Base-by-base conservation (phyloP, 176 grass and related monocot species). In the Microstegium vimineum region DNA sequence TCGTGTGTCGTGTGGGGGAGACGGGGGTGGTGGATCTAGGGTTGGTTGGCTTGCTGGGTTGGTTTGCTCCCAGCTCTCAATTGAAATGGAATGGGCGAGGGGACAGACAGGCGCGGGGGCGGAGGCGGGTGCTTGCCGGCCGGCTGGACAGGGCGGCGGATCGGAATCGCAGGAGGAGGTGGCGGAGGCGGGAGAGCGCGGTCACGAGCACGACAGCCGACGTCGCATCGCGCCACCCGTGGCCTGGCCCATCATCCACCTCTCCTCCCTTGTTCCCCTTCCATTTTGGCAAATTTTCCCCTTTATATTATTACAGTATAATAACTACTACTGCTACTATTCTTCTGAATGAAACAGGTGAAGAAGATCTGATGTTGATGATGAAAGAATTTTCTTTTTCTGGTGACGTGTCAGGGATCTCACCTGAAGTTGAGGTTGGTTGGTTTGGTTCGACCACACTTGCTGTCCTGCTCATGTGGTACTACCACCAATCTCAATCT, bases 11-110 rank as follows among this genome's bases (percentile, higher is more conserved):
- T 68, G 65, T 2, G 25, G 11, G 11, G 4, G 57, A 25, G 57
- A 25, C 9, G 37, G n/a, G 83, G n/a, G n/a, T n/a, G n/a, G 38
- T 72, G 84, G 88, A 90, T 90, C 88, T 86, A 82, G 87, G 78
- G 72, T 82, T 77, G 77, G 42, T 46, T 37, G 31, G 63, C 31
- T 64, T 27, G 6, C 28, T 31, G 56, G 59, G 71, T 33, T 52
- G 71, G 27, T 56, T 56, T 35, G 18, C 47, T 26, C 38, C 13
- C 26, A 25, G 22, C 6, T 10, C 28, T 23, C 4, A 47, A 5
- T 80, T 34, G 30, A 38, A 56, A 22, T 40, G 65, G 20, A 15
- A 17, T 49, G 64, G 52, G 25, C 1, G 2, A 11, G 33, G 81
- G 67, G 5, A 6, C 12, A 6, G 59, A 0, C 22, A 25, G 54